Percentiles rank a stretch among this genome's conserved stretches.
Conservation (phyloP, 768 basidiomycete genomes). For the Flagelloscypha sp. region DNA sequence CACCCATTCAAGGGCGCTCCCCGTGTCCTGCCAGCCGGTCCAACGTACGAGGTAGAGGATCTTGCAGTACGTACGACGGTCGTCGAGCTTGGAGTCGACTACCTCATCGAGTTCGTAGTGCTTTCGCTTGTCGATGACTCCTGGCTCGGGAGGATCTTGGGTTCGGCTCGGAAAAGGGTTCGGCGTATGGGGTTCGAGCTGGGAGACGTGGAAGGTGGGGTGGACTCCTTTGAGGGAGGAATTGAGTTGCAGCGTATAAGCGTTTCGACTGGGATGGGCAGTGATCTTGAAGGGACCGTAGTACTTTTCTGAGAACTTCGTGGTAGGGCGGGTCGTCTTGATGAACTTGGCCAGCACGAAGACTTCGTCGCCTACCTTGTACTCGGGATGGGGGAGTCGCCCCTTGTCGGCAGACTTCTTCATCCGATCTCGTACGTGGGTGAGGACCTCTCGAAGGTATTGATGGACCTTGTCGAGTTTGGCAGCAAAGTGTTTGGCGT, state of each 20-base stretch:
- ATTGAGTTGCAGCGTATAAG: slow-evolving; percentile 11
- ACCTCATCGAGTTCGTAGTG: no score
- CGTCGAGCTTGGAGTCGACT: slow-evolving; percentile 7
- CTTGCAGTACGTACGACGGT: no score
- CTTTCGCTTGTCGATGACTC: slow-evolving; percentile 3
- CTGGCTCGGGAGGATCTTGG: slow-evolving; percentile 2
- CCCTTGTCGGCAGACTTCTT: slow-evolving; percentile 20
- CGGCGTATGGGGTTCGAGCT: slow-evolving; percentile 7
- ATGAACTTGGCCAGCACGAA: slow-evolving; percentile 32
- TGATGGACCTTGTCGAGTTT: slow-evolving; percentile 23
- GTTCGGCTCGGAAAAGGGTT: not conserved
- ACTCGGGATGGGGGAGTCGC: slow-evolving; percentile 17
- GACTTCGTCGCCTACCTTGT: slow-evolving; percentile 25
- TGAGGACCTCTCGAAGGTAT: slow-evolving; percentile 25
- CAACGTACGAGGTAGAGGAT: no score
- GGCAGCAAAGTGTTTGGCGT: slow-evolving; percentile 19
- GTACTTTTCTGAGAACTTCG: slow-evolving; percentile 24
- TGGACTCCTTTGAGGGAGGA: slow-evolving; percentile 10
- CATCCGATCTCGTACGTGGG: slow-evolving; percentile 20
- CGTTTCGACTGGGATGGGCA: slow-evolving; percentile 6
- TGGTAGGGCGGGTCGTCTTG: slow-evolving; percentile 29
- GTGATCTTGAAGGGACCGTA: slow-evolving; percentile 13
- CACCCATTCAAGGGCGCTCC: no score
- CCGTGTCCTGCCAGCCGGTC: slow-evolving; percentile 10
- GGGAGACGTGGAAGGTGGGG: slow-evolving; percentile 13